Conservation (phyloP, 2,329 filamentous ascomycete genomes). For the Epichloe bromicola region DNA sequence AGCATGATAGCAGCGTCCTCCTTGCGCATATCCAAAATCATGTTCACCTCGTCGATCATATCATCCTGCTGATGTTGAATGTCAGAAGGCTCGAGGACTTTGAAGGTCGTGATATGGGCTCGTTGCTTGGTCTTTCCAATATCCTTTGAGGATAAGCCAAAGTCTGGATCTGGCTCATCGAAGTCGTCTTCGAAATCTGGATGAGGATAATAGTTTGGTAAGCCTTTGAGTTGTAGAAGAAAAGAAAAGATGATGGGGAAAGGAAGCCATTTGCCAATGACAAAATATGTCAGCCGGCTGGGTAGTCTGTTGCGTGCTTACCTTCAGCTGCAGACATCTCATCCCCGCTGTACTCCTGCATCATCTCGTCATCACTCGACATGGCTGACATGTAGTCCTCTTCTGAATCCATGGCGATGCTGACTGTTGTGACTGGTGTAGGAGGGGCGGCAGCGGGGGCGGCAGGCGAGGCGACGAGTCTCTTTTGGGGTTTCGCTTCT, state of each 20-base stretch:
- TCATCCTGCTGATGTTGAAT: constrained; percentile 77
- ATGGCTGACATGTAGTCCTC: constrained; percentile 82
- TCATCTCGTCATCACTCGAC: constrained; percentile 61
- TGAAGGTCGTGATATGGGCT: constrained; percentile 74
- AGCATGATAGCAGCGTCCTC: constrained; percentile 86
- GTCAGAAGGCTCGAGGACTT: constrained; percentile 64
- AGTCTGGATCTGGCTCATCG: constrained; percentile 41
- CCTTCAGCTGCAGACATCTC: constrained; percentile 43
- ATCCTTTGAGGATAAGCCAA: constrained; percentile 42
- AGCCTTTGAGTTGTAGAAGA: neutral
- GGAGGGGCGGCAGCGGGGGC: constrained; percentile 35
- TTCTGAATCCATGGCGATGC: constrained; percentile 77
- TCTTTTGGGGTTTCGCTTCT: constrained; percentile 36
- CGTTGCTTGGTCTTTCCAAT: constrained; percentile 58
- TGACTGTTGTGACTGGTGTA: constrained; percentile 41
- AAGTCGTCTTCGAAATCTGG: constrained; percentile 46
- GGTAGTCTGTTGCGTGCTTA: constrained; percentile 13
- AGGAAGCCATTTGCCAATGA: neutral
- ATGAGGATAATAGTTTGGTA: neutral
- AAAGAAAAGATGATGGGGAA: constrained; percentile 1
- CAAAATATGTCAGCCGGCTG: no score
- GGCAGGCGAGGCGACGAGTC: constrained; percentile 42
- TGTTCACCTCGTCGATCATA: constrained; percentile 80
- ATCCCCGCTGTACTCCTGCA: constrained; percentile 68
- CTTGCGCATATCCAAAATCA: constrained; percentile 76